These are phyloP conservation scores for Aspergillus quadricinctus DNA, from an alignment of 2,329 filamentous ascomycete genomes.

Conservation along the genomic window DNA sequence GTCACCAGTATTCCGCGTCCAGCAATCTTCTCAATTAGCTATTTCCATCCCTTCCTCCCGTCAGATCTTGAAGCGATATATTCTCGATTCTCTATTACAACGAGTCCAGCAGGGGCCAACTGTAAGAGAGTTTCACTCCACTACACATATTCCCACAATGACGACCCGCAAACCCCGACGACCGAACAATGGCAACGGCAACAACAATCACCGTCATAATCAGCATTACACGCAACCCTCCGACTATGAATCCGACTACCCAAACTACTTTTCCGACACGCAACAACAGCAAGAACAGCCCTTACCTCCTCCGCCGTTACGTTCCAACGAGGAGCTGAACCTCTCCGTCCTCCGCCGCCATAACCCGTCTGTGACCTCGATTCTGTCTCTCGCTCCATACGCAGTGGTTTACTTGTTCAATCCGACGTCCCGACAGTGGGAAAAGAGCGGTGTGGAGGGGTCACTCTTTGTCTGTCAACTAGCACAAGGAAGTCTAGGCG, in stretches of 20 bases:
- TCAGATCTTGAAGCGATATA: neutral
- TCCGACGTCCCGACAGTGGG: slow-evolving; percentile 64
- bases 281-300: slow-evolving; percentile 24
- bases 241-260: slow-evolving; percentile 65
- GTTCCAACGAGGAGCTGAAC: slow-evolving; percentile 83
- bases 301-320: slow-evolving; percentile 44
- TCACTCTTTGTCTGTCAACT: slow-evolving; percentile 81
- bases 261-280: slow-evolving; percentile 43
- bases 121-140: neutral
- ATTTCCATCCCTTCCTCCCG: neutral
- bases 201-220: slow-evolving; percentile 16
- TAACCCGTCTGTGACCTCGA: slow-evolving; percentile 66
- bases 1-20: neutral
- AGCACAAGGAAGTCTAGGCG: slow-evolving; percentile 40
- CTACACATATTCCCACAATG: slow-evolving; percentile 18
- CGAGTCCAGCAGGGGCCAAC: neutral
- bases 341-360: slow-evolving; percentile 77
- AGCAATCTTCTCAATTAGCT: neutral
- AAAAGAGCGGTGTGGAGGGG: slow-evolving; percentile 80
- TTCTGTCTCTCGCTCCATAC: slow-evolving; percentile 78
- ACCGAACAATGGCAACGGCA: slow-evolving; percentile 23
- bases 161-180: slow-evolving; percentile 29
- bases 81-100: neutral
- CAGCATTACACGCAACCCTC: slow-evolving; percentile 25
- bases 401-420: slow-evolving; percentile 81